phyloP scores from a whole-genome alignment of 2,329 filamentous ascomycete genomes.

The Endocalyx cinctus region DNA sequence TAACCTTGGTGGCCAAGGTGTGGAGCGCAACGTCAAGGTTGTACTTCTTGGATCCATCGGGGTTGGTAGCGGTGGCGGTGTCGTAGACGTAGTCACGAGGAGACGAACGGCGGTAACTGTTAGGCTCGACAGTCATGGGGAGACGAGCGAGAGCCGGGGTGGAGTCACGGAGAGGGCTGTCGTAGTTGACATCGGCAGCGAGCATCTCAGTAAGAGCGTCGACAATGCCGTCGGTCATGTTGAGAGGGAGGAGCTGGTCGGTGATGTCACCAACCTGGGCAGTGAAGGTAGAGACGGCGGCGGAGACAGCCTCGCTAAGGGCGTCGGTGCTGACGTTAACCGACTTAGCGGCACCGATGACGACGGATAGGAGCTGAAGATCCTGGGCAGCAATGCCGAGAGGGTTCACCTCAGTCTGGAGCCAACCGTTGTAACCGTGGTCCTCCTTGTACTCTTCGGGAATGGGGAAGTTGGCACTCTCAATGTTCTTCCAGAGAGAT shows the following conservation, averaged over 20 bases:
- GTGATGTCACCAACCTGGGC: constrained; percentile 13
- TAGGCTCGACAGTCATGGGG: constrained; percentile 49
- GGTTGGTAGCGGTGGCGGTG: constrained; percentile 14
- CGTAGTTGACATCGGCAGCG: constrained; percentile 42
- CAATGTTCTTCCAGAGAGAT: constrained; percentile 19
- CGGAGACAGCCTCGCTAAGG: constrained; percentile 8
- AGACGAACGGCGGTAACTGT: constrained; percentile 48
- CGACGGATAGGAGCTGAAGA: constrained; percentile 14
- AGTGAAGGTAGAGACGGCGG: constrained; percentile 6
- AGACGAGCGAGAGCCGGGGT: constrained; percentile 38
- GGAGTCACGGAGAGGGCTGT: constrained; percentile 38
- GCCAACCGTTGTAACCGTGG: constrained; percentile 21
- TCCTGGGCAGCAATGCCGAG: constrained; percentile 12
- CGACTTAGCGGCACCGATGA: constrained; percentile 16
- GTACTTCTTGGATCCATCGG: constrained; percentile 48
- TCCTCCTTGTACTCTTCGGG: constrained; percentile 34
- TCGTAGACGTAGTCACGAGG: constrained; percentile 42
- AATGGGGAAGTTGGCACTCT: constrained; percentile 20
- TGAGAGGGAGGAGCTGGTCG: constrained; percentile 12
- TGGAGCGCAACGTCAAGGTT: constrained; percentile 51
- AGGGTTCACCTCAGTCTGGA: constrained; percentile 15
- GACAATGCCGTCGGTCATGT: constrained; percentile 11
- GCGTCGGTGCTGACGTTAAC: constrained; percentile 10
- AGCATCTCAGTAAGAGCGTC: constrained; percentile 25
- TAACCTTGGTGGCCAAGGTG: constrained; percentile 40